Conservation (phyloP, 805 yeast species). For the Lachancea dasiensis region DNA sequence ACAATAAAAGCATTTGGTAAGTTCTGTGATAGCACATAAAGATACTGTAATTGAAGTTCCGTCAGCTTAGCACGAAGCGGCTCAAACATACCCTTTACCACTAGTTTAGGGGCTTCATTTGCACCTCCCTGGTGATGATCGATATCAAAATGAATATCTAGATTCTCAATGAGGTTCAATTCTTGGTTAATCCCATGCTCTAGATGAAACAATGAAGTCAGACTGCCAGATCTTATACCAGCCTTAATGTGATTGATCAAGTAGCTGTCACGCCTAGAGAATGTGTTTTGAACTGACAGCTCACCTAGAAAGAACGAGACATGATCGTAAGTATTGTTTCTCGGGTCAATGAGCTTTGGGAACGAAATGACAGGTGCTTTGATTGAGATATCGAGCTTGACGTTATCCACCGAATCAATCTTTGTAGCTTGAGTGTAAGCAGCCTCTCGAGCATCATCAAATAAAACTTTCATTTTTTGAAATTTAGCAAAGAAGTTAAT, state of each 20-base stretch:
- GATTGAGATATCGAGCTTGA: conserved; percentile 66
- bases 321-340: conserved; percentile 45
- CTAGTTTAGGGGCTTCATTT: conserved; percentile 41
- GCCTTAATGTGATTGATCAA: conserved; percentile 52
- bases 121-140: conserved; percentile 36
- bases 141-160: conserved; percentile 57
- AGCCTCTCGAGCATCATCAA: conserved; percentile 81
- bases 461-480: conserved; percentile 79
- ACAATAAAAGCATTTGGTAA: conserved; percentile 49
- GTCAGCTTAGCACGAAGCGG: conserved; percentile 62
- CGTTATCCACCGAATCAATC: conserved; percentile 44
- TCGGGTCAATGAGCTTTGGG: conserved; percentile 50
- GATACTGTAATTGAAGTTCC: conserved; percentile 60
- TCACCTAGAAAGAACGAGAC: conserved; percentile 79
- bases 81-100: conserved; percentile 51
- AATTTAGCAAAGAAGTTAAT: conserved; percentile 65
- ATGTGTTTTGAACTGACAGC: conserved; percentile 60
- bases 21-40: conserved; percentile 49
- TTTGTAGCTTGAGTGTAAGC: conserved; percentile 78
- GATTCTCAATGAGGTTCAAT: conserved; percentile 57
- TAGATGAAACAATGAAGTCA: conserved; percentile 57
- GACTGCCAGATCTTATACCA: conserved; percentile 65
- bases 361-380: conserved; percentile 80
- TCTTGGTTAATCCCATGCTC: conserved; percentile 41
- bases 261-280: conserved; percentile 31